A percentile compares a stretch with the other conserved stretches of the same genome.
Conservation (phyloP, 2,329 filamentous ascomycete species). For the Piedraia hortae region DNA sequence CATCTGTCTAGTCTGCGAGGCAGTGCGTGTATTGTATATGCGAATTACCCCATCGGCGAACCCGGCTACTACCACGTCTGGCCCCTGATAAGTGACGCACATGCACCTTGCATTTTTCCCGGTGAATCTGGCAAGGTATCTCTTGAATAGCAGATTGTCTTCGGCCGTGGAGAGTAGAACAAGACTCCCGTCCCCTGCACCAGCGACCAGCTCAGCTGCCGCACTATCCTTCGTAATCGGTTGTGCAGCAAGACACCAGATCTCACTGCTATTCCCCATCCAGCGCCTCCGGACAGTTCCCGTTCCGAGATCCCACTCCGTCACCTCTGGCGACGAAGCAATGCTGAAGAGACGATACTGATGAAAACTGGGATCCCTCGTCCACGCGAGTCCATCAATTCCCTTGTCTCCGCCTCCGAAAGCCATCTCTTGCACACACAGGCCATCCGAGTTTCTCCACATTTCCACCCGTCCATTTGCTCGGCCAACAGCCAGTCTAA, state of each 20-base stretch:
- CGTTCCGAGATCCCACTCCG: conserved; percentile 76
- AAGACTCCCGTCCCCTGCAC: conserved; percentile 75
- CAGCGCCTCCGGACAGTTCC: conserved; percentile 55
- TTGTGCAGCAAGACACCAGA: conserved; percentile 86
- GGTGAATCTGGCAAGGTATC: conserved; percentile 45
- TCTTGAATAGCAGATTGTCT: conserved; percentile 53
- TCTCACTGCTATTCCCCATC: conserved; percentile 78
- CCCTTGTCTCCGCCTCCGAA: conserved; percentile 54
- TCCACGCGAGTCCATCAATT: conserved; percentile 79
- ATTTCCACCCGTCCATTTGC: conserved; percentile 93
- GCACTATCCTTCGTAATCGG: conserved; percentile 25
- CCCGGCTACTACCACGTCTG: conserved; percentile 58
- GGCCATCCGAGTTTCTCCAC: conserved; percentile 64
- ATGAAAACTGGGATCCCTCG: conserved; percentile 59
- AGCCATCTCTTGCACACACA: conserved; percentile 74
- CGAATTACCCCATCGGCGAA: conserved; percentile 94
- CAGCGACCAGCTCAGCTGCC: conserved; percentile 42
- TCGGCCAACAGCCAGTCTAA: conserved; percentile 66
- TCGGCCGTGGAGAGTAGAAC: conserved; percentile 70
- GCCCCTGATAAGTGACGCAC: conserved; percentile 70
- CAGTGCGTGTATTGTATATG: conserved; percentile 61
- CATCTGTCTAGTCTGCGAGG: conserved; percentile 51
- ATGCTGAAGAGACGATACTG: conserved; percentile 81
- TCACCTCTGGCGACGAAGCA: conserved; percentile 72
- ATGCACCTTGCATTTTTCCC: conserved; percentile 72